phyloP scores from a whole-genome alignment of 345 rosid species.

The Clarkia xantiana region DNA sequence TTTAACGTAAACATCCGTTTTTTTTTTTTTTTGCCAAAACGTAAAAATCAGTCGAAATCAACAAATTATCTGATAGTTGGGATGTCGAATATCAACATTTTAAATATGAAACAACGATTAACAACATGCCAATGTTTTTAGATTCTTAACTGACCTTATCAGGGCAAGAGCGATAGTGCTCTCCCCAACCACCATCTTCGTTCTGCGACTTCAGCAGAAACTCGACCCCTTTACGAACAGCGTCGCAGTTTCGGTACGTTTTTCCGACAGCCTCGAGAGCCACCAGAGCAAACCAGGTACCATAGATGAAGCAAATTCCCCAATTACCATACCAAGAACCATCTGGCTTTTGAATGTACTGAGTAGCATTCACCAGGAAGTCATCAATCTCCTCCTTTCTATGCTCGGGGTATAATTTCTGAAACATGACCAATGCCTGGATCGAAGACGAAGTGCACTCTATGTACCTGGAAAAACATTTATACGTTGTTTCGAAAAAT shows the following conservation, averaged over 20 bases:
- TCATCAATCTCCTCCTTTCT: constrained; percentile 32
- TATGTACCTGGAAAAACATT: constrained; percentile 12
- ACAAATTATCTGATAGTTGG: too few species aligned
- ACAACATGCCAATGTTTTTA: too few species aligned
- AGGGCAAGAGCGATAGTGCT: constrained; percentile 47
- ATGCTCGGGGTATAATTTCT: constrained; percentile 29
- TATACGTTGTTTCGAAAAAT: too few species aligned
- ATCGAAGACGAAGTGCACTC: constrained; percentile 48
- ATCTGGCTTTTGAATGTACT: constrained; percentile 27
- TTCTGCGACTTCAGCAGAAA: constrained; percentile 26
- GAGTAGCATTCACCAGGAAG: constrained; percentile 24
- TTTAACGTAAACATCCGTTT: too few species aligned
- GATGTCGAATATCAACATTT: too few species aligned
- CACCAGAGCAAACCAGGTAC: constrained; percentile 33
- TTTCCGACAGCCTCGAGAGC: constrained; percentile 37
- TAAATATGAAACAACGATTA: too few species aligned
- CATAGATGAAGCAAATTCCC: constrained; percentile 49
- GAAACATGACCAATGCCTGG: constrained; percentile 23
- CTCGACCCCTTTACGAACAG: constrained; percentile 26
- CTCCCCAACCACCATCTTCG: constrained; percentile 54
- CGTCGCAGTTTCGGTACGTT: constrained; percentile 18
- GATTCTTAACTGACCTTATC: constrained; percentile 20
- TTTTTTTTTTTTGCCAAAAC: too few species aligned
- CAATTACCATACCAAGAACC: constrained; percentile 64
- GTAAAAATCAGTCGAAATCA: too few species aligned